Conservation (phyloP, 495 filamentous ascomycete genomes). For the Aspergillus ellipticus region DNA sequence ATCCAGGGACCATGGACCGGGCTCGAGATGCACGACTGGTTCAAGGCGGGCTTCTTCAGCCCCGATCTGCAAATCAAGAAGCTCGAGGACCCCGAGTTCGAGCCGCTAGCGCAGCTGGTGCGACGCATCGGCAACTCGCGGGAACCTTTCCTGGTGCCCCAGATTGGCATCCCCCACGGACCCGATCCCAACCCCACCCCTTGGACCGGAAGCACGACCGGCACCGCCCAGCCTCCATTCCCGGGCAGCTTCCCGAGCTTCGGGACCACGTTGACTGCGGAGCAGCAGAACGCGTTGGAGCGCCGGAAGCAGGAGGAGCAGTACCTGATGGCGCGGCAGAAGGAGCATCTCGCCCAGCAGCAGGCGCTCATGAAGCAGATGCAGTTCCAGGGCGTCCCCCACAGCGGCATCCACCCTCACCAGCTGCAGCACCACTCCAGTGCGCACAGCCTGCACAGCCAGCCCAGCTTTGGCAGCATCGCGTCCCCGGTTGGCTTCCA, state of each 20-base stretch:
- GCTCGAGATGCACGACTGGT: constrained; percentile 99
- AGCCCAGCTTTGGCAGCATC: constrained; percentile 90
- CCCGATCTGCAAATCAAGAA: constrained; percentile 92
- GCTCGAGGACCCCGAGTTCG: constrained; percentile 86
- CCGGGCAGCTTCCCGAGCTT: constrained; percentile 93
- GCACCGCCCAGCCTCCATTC: constrained; percentile 87
- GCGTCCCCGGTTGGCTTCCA: constrained; percentile 76
- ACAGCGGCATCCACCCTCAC: constrained; percentile 43
- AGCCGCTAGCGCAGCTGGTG: constrained; percentile 93
- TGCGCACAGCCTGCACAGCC: constrained; percentile 90
- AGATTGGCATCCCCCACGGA: constrained; percentile 90
- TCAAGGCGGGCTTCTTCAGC: constrained; percentile 96
- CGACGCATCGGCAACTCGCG: constrained; percentile 94
- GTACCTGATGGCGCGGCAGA: constrained; percentile 89
- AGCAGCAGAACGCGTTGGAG: constrained; percentile 96
- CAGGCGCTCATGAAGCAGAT: constrained; percentile 75
- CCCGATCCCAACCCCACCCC: constrained; percentile 48
- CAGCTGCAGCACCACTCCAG: constrained; percentile 88
- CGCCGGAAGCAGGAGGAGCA: constrained; percentile 97
- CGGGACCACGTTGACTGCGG: constrained; percentile 93
- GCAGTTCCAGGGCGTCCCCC: constrained; percentile 56
- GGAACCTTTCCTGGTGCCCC: constrained; percentile 94
- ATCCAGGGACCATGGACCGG: constrained; percentile 94
- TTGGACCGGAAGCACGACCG: constrained; percentile 39
- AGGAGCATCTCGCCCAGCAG: constrained; percentile 87